phyloP scores from a whole-genome alignment of 495 filamentous ascomycete species.

The Aspergillus coremiiformis region DNA sequence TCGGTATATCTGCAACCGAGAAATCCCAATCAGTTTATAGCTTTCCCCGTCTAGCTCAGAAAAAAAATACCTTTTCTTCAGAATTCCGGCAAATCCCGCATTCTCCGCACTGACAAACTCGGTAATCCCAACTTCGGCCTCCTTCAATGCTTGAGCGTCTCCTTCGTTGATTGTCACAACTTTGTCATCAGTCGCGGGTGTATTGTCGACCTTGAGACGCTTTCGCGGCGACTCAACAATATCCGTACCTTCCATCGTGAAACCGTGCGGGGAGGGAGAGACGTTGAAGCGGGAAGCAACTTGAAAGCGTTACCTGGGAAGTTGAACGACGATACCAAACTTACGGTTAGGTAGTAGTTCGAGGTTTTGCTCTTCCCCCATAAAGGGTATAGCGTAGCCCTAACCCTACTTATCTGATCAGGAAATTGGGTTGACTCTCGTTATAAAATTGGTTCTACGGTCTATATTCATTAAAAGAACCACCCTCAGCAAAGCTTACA shows the following conservation, averaged over 20 bases:
- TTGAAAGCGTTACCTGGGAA: too few species aligned
- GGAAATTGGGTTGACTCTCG: too few species aligned
- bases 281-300: constrained; percentile 2
- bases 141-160: constrained; percentile 33
- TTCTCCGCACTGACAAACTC: constrained; percentile 44
- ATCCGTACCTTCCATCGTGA: constrained; percentile 35
- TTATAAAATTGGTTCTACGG: too few species aligned
- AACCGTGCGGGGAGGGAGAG: neutral
- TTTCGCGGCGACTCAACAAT: constrained; percentile 38
- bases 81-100: constrained; percentile 45
- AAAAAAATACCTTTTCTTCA: constrained; percentile 50
- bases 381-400: constrained; percentile 5
- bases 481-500: too few species aligned
- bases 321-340: too few species aligned
- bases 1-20: constrained; percentile 68
- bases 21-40: constrained; percentile 8
- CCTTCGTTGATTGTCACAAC: constrained; percentile 12
- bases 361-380: neutral
- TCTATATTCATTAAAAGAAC: too few species aligned
- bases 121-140: constrained; percentile 49
- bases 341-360: too few species aligned
- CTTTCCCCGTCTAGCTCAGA: neutral
- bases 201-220: constrained; percentile 35
- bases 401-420: neutral
- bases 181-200: constrained; percentile 10